Conservation (phyloP, 257 asterid species). For the Salvia hispanica region DNA sequence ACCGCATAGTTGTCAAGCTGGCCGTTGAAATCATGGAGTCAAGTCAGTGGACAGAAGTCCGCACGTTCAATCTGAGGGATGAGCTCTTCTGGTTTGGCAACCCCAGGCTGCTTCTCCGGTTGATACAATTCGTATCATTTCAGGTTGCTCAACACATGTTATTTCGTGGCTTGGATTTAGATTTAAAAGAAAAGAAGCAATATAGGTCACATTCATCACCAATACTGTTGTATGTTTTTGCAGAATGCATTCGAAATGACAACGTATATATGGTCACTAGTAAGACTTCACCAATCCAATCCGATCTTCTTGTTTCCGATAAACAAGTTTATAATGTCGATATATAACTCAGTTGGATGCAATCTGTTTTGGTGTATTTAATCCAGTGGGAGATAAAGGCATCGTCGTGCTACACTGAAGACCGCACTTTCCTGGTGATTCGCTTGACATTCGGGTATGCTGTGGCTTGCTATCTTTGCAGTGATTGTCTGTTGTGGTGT, state of each 20-base stretch:
- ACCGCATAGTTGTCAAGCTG: slow-evolving; percentile 74
- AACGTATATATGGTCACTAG: slow-evolving; percentile 80
- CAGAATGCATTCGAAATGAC: slow-evolving; percentile 97
- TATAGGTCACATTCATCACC: not conserved
- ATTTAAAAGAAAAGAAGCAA: not conserved
- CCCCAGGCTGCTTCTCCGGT: slow-evolving; percentile 72
- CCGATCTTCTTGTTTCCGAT: too few relatives aligned
- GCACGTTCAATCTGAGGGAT: slow-evolving; percentile 73
- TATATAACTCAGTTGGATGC: too few relatives aligned
- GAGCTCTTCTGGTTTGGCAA: slow-evolving; percentile 97
- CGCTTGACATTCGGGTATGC: slow-evolving; percentile 80
- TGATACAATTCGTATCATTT: slow-evolving; percentile 82
- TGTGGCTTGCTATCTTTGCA: slow-evolving; percentile 6
- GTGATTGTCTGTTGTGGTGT: not conserved
- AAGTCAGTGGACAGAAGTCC: slow-evolving; percentile 56
- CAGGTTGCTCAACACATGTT: slow-evolving; percentile 53
- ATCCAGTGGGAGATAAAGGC: slow-evolving; percentile 78
- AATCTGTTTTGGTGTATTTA: not conserved
- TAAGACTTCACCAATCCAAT: slow-evolving; percentile 35
- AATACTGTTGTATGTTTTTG: slow-evolving; percentile 30
- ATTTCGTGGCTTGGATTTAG: not conserved
- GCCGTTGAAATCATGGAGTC: slow-evolving; percentile 82
- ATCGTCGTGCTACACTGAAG: slow-evolving; percentile 60
- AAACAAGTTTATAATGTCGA: too few relatives aligned
- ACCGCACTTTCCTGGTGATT: slow-evolving; percentile 51